These are phyloP conservation scores for Vaccinium vitisidaea DNA, from an alignment of 148 eudicot species.

Conservation along the genomic window DNA sequence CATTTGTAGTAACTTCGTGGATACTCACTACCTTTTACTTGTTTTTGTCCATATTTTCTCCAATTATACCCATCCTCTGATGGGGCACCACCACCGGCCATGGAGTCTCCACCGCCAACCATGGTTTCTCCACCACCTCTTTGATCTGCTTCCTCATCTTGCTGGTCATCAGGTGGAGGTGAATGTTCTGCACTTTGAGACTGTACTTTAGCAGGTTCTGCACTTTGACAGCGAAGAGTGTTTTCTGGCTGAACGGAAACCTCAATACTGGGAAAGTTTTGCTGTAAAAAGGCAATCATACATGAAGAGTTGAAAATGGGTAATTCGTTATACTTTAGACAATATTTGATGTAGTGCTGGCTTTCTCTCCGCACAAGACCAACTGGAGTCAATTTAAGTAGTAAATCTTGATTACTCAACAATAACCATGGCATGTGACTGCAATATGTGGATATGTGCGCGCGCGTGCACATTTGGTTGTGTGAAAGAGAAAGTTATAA, in stretches of 20 bases:
- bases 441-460: background rate
- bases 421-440: background rate
- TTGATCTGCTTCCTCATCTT: slow-evolving; percentile 43
- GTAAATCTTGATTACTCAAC: background rate
- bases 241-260: slow-evolving; percentile 25
- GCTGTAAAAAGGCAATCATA: slow-evolving; percentile 4
- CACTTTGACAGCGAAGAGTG: slow-evolving; percentile 24
- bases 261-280: slow-evolving; percentile 28
- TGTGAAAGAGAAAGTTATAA: background rate
- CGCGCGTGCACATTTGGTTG: background rate
- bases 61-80: slow-evolving; percentile 69
- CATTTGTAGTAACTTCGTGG: slow-evolving; percentile 75
- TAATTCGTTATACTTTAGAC: background rate
- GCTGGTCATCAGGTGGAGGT: slow-evolving; percentile 39
- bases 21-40: slow-evolving; percentile 68
- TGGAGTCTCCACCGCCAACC: slow-evolving; percentile 24
- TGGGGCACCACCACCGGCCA: slow-evolving; percentile 22
- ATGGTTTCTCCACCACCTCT: slow-evolving; percentile 32
- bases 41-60: slow-evolving; percentile 80
- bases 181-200: slow-evolving; percentile 25
- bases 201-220: slow-evolving; percentile 24
- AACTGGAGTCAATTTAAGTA: background rate
- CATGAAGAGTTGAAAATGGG: background rate
- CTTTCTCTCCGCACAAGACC: background rate
- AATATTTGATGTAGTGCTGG: background rate